A percentile compares a stretch with the other conserved stretches of the same genome.
phyloP scores from a whole-genome alignment of 257 asterid genomes.

The Mitragyna speciosa region DNA sequence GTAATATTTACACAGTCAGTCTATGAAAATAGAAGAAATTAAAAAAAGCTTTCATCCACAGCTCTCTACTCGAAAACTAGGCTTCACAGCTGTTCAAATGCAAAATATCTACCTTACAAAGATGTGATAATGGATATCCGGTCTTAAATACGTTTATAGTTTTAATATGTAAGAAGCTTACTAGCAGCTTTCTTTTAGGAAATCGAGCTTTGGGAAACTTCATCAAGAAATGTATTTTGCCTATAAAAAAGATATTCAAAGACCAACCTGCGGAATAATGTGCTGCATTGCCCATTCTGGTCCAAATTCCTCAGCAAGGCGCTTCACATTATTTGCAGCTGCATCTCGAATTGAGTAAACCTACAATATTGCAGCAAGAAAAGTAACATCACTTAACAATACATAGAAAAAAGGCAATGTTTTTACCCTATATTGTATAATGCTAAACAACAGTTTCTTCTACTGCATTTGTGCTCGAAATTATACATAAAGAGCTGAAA shows the following conservation, averaged over 20 bases:
- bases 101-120: background rate
- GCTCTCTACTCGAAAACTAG: background rate
- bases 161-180: constrained; percentile 44
- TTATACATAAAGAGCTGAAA: background rate
- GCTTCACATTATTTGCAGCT: constrained; percentile 57
- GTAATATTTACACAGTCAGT: background rate
- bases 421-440: background rate
- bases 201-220: background rate
- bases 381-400: constrained; percentile 40
- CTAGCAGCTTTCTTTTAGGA: no score
- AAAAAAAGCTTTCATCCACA: background rate
- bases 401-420: constrained; percentile 35
- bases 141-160: background rate
- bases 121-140: background rate
- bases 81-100: background rate
- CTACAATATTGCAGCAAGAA: constrained; percentile 24
- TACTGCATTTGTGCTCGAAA: background rate
- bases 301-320: constrained; percentile 62
- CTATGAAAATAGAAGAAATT: background rate
- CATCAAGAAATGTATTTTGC: background rate
- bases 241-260: background rate
- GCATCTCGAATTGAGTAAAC: constrained; percentile 60
- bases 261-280: constrained; percentile 59
- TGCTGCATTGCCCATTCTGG: constrained; percentile 72
- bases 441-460: background rate